Conservation (phyloP, 2,329 filamentous ascomycete genomes). For the Cordyceps cateniannulata region DNA sequence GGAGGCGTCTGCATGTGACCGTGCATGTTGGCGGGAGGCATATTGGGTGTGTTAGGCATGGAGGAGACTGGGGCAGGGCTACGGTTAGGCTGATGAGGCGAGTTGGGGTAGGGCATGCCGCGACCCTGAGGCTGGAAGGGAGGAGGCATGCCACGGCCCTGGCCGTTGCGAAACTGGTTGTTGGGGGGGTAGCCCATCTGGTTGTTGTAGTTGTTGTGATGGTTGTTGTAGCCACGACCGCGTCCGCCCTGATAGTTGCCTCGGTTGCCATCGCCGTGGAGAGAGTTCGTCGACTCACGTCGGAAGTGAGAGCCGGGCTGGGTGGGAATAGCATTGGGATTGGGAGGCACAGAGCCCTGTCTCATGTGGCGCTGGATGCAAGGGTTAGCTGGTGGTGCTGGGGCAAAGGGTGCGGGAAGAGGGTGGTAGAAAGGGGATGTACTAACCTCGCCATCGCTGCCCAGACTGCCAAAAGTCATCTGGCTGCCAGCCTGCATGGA, state of each 20-base stretch:
- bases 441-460: slow-evolving; percentile 74
- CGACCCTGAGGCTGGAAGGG: slow-evolving; percentile 38
- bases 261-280: slow-evolving; percentile 49
- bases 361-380: slow-evolving; percentile 57
- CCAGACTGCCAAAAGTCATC: slow-evolving; percentile 78
- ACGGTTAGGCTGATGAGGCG: slow-evolving; percentile 53
- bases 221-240: slow-evolving; percentile 42
- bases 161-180: slow-evolving; percentile 36
- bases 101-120: slow-evolving; percentile 49
- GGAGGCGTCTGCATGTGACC: slow-evolving; percentile 51
- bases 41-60: slow-evolving; percentile 63
- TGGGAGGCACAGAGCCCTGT: slow-evolving; percentile 56
- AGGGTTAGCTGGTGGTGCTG: slow-evolving; percentile 8
- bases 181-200: slow-evolving; percentile 39
- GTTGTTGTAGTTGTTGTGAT: slow-evolving; percentile 33
- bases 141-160: slow-evolving; percentile 48
- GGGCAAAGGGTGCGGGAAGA: slow-evolving; percentile 7
- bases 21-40: slow-evolving; percentile 51
- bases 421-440: slow-evolving; percentile 5
- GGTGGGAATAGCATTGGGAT: slow-evolving; percentile 52
- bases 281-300: slow-evolving; percentile 79
- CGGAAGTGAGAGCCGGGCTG: slow-evolving; percentile 70
- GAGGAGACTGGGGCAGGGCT: slow-evolving; percentile 62
- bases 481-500: slow-evolving; percentile 63
- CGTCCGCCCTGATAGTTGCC: slow-evolving; percentile 48